Base-by-base conservation (phyloP, 176 grass and related monocot species). In the Elaeis guineensis region DNA sequence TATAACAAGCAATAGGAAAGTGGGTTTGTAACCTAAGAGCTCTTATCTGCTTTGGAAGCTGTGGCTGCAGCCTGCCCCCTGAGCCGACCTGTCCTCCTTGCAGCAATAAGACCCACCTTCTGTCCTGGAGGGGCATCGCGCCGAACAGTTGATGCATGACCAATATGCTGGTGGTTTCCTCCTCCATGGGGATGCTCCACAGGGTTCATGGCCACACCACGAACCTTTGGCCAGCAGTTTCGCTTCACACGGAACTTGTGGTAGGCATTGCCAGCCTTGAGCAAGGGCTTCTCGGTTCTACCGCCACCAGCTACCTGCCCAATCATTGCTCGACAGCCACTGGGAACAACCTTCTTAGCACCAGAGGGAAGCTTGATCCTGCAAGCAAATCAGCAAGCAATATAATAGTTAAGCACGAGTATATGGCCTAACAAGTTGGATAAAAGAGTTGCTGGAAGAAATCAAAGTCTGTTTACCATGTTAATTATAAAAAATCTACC, bases 121-220 rank as follows among this genome's bases (percentile, higher is more conserved):
- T 63, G 61, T 18, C 61, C 61, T 1, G 61, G 61, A 21, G 61
- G 61, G 14, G 61, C 61, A 49, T 63, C 61, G 0, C 61, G 61
- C 1, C 61, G 61, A 63, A 63, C 61, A 12, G 62, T 51, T 5
- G 62, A 65, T 0, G 62, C 44, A 65, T 65, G 62, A 5, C 21
- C 44, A 11, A 65, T 63, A 19, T 63, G 61, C 19, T 63, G 44
- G 19, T 65, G 44, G 20, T 65, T 51, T 8, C 44, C 44, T 51
- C 62, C 62, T 65, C 62, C 62, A 14, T 65, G 62, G 48, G 62
- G 62, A 51, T 65, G 62, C 62, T 65, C 62, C 44, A 65, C 62
- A 2, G 62, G 62, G 49, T 65, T 65, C 62, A 65, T 65, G 26
- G 62, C 62, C 49, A 65, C 62, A 52, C 62, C 62, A 25, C 62